Evolutionary conservation across 768 basidiomycete genomes (phyloP), one percentile per base, ranked within the genome.

Genomic region (Mycena maculata): DNA sequence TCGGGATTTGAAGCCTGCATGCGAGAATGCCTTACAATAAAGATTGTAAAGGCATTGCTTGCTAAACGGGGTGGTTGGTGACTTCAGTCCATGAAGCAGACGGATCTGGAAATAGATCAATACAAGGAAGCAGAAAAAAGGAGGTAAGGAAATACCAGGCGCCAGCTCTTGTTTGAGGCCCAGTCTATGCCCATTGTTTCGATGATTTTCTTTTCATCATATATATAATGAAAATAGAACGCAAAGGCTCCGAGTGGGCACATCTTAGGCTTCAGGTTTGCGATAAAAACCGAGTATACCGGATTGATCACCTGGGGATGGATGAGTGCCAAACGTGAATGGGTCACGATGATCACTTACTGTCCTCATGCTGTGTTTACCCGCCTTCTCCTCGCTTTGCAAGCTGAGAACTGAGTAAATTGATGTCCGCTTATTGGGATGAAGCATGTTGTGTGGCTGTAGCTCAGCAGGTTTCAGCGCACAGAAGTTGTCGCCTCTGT

Each of bases 401-500:
- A 76, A 50, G 1, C 73, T 76, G 2, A 79, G 70, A 15, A 78
- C 65, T 8, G 68, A 55, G 13, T 12, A 61, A 8, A 78, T 68
- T 0, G 58, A 18, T 0, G 73, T 75, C 22, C 70, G 58, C 9
- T 67, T 41, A 41, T 75, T 73, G 3, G 76, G 76, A 49, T 78
- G 77, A 1, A 69, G 59, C 30, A 75, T 64, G 0, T 33, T 67
- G 41, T 72, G 73, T 3, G 77, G 76, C 63, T 78, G 77, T 15
- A 78, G 63, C 45, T 78, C 76, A 1, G 55, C 59, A 1, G 78
- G 70, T 45, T 65, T 68, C 4, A 78, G 67, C 1, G 73, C 70
- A 6, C 73, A 70, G 28, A 79, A 66, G 50, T 78, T 77, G 48
- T 79, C 76, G 18, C 78, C 77, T 10, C 75, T 73, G 54, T 78